Evolutionary conservation across 1,139 yeast genomes (phyloP).

Genomic region (Sugiyamaella pinicola): DNA sequence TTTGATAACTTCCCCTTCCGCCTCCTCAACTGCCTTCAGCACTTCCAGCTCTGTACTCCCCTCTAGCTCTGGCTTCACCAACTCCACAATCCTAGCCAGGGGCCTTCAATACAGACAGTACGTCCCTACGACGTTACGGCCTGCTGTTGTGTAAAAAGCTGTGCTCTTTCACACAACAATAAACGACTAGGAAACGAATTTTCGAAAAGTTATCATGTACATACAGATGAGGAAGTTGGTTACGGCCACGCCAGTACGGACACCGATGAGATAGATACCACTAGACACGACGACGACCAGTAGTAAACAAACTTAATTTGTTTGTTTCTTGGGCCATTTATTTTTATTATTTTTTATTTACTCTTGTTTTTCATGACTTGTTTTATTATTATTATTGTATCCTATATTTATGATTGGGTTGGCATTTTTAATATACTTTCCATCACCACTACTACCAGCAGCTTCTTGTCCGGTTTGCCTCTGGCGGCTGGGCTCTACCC

Average conservation of each 20-base stretch:
- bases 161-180: no score
- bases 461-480: not conserved
- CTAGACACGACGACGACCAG: not conserved
- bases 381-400: not conserved
- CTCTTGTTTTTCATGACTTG: slow-evolving; percentile 2
- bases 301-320: not conserved
- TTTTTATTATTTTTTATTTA: not conserved
- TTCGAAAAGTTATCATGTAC: not conserved
- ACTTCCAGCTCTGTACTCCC: slow-evolving; percentile 5
- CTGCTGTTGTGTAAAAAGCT: slow-evolving; percentile 2
- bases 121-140: slow-evolving; percentile 9
- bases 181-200: not conserved
- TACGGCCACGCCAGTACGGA: slow-evolving; percentile 1
- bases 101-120: slow-evolving; percentile 15
- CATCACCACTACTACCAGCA: slow-evolving; percentile 1
- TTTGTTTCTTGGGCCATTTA: not conserved
- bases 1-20: slow-evolving; percentile 13
- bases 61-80: slow-evolving; percentile 5
- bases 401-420: not conserved
- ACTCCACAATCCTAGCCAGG: slow-evolving; percentile 10
- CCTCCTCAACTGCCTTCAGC: not conserved
- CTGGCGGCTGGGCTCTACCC: no score
- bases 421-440: not conserved
- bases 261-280: not conserved
- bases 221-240: not conserved